Evolutionary conservation across 2,329 filamentous ascomycete genomes (phyloP).

Genomic region (Penicillium sp.): DNA sequence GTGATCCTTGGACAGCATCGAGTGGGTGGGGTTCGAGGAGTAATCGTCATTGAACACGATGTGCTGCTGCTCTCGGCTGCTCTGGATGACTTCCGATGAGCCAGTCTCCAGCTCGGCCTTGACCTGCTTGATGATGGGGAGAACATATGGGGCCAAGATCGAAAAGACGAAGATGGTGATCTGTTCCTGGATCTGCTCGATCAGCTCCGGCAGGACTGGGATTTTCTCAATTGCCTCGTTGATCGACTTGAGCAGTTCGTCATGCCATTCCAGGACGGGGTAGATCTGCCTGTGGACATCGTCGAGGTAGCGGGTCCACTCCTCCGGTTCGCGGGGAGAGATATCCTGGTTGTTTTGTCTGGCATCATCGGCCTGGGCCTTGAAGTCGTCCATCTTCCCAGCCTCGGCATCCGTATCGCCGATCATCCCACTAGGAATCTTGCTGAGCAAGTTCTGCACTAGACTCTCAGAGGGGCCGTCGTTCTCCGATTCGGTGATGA

Average conservation of each 20-base stretch:
- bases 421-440: conserved; percentile 74
- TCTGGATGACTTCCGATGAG: conserved; percentile 79
- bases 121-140: conserved; percentile 80
- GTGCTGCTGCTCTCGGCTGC: conserved; percentile 75
- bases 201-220: conserved; percentile 73
- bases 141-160: conserved; percentile 79
- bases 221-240: conserved; percentile 75
- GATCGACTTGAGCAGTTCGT: conserved; percentile 76
- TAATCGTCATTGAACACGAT: conserved; percentile 77
- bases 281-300: conserved; percentile 73
- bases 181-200: conserved; percentile 82
- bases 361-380: conserved; percentile 65
- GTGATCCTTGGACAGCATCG: conserved; percentile 93
- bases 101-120: conserved; percentile 81
- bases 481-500: conserved; percentile 58
- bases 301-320: conserved; percentile 71
- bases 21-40: conserved; percentile 79
- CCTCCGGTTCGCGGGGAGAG: conserved; percentile 73
- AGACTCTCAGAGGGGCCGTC: conserved; percentile 63
- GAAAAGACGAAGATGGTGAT: conserved; percentile 85
- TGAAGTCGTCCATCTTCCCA: conserved; percentile 70
- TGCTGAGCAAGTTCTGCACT: conserved; percentile 71
- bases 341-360: conserved; percentile 70
- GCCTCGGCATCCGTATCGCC: conserved; percentile 61
- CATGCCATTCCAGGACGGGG: conserved; percentile 85